Percentiles rank a stretch among this genome's conserved stretches.
These are phyloP conservation scores for Gardenia jasminoides DNA, from an alignment of 257 asterid genomes.

Conservation along the genomic window DNA sequence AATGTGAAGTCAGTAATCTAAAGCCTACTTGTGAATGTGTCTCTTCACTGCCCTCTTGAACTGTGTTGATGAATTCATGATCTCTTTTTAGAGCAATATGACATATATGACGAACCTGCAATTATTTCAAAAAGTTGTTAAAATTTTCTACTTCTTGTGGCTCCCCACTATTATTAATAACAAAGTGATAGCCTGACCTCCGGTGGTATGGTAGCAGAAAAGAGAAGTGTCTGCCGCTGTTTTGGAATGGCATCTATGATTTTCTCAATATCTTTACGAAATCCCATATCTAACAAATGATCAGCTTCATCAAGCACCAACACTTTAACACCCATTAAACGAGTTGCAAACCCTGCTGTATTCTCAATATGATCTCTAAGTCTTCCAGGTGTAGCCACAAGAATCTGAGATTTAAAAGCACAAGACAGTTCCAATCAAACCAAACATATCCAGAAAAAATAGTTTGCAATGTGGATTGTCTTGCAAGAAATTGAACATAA, in stretches of 20 bases:
- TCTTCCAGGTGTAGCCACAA: slow-evolving; percentile 99
- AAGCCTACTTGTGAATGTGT: slow-evolving; percentile 77
- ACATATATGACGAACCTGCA: slow-evolving; percentile 89
- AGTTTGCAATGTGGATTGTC: not conserved
- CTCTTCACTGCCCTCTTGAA: slow-evolving; percentile 91
- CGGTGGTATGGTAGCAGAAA: slow-evolving; percentile 90
- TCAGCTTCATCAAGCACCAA: slow-evolving; percentile 97
- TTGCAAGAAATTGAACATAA: not conserved
- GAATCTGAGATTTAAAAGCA: slow-evolving; percentile 56
- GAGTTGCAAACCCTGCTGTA: slow-evolving; percentile 93
- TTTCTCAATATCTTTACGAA: slow-evolving; percentile 89
- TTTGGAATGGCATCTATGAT: slow-evolving; percentile 89
- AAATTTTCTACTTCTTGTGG: not conserved
- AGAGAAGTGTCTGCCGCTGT: slow-evolving; percentile 94
- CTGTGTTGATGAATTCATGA: slow-evolving; percentile 87
- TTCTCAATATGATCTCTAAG: slow-evolving; percentile 91
- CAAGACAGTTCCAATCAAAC: not conserved
- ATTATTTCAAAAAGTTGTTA: slow-evolving; percentile 8
- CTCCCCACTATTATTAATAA: not conserved
- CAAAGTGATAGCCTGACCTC: slow-evolving; percentile 45
- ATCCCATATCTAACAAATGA: slow-evolving; percentile 96
- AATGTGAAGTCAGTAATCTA: not conserved
- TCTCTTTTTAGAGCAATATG: slow-evolving; percentile 92
- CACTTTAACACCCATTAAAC: slow-evolving; percentile 88
- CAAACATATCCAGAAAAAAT: not conserved